phyloP scores from a whole-genome alignment of 2,329 filamentous ascomycete genomes.

The Botrytis paeoniae region DNA sequence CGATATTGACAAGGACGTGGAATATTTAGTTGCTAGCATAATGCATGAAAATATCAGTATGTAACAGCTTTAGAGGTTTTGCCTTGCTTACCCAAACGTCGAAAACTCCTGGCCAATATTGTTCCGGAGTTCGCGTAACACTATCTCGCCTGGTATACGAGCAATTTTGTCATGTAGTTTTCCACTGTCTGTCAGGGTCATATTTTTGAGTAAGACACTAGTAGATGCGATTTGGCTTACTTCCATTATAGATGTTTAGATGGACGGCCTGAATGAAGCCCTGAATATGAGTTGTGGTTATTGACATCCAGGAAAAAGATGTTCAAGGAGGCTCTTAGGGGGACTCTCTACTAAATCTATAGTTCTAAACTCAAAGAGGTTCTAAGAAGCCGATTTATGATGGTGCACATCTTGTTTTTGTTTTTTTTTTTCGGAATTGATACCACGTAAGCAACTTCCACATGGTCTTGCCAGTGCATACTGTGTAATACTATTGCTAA shows the following conservation, averaged over 20 bases:
- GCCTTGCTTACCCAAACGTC: neutral
- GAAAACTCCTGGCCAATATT: neutral
- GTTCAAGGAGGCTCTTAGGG: neutral
- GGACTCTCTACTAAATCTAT: neutral
- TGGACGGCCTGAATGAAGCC: too few species aligned
- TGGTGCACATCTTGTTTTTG: neutral
- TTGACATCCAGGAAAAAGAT: neutral
- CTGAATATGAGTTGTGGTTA: neutral
- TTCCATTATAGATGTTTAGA: neutral
- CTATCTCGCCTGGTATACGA: too few species aligned
- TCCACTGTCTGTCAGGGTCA: too few species aligned
- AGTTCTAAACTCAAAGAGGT: neutral
- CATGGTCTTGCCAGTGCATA: neutral
- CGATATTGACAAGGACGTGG: neutral
- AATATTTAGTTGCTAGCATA: neutral
- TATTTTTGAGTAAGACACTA: too few species aligned
- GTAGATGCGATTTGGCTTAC: too few species aligned
- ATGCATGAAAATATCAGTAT: neutral
- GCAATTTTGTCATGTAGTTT: neutral
- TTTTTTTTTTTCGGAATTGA: neutral
- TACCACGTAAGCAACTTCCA: neutral
- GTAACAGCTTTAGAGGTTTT: neutral
- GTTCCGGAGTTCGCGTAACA: neutral
- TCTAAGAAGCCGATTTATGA: neutral
- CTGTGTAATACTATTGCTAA: too few species aligned